Evolutionary conservation across 176 grass and related monocot genomes (phyloP).

Genomic region (Bromus sterilis): DNA sequence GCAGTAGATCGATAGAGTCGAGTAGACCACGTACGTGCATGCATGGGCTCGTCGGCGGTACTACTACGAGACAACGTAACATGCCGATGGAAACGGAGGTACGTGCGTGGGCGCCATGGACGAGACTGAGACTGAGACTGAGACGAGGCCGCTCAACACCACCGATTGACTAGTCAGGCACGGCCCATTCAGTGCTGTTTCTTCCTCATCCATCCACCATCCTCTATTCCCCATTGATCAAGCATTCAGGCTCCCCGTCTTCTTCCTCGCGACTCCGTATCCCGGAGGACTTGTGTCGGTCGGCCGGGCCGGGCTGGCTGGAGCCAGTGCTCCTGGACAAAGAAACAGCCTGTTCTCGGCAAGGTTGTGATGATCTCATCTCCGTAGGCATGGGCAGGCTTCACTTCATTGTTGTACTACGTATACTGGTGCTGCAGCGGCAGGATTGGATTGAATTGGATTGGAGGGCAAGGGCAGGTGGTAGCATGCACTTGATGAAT

Average conservation of each 20-base stretch:
- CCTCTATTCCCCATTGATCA: too few species aligned
- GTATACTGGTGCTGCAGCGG: not conserved
- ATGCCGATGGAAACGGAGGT: not conserved
- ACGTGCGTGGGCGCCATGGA: not conserved
- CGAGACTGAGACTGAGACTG: not conserved
- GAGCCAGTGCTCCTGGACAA: conserved; percentile 13
- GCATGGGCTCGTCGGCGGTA: not conserved
- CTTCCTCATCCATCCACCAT: not conserved
- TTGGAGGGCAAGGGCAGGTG: not conserved
- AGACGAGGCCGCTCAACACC: not conserved
- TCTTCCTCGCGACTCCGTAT: not conserved
- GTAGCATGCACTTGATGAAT: not conserved
- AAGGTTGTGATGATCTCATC: not conserved
- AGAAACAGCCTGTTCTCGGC: not conserved
- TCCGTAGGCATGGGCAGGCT: not conserved
- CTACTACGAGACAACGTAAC: not conserved
- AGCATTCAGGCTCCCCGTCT: too few species aligned
- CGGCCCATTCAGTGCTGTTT: not conserved
- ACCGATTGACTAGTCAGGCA: not conserved
- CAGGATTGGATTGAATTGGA: not conserved
- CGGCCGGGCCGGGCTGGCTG: not conserved
- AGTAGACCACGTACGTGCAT: too few species aligned
- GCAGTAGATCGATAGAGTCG: not conserved
- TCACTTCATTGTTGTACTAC: not conserved
- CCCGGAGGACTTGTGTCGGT: not conserved